phyloP scores from a whole-genome alignment of 179 eudicot species.

The Camellia oleifera region DNA sequence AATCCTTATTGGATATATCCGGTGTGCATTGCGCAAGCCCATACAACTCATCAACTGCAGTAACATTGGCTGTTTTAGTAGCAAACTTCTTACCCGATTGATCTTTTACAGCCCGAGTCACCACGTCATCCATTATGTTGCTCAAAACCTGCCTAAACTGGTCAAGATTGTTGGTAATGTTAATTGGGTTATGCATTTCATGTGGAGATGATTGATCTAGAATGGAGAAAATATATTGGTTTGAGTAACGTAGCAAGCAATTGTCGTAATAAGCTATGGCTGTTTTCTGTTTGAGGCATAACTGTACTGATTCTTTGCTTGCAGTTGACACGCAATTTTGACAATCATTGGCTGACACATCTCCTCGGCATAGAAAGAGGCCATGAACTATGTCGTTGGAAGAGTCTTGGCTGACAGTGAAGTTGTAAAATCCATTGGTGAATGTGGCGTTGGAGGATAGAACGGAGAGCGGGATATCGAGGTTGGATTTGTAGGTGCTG shows the following conservation, averaged over 20 bases:
- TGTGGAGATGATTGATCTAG: not conserved
- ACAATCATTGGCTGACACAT: slow-evolving; percentile 1
- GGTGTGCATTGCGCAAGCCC: slow-evolving; percentile 53
- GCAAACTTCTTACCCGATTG: slow-evolving; percentile 29
- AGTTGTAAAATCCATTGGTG: no score
- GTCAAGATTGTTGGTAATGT: not conserved
- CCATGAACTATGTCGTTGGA: slow-evolving; percentile 22
- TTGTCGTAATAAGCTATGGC: no score
- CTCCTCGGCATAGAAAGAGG: slow-evolving; percentile 36
- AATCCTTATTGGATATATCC: slow-evolving; percentile 26
- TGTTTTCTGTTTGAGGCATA: no score
- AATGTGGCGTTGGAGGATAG: no score
- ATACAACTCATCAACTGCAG: slow-evolving; percentile 20
- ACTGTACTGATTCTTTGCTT: no score
- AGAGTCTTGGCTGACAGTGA: not conserved
- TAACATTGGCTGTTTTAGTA: not conserved
- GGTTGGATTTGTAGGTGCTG: no score
- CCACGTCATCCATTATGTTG: no score
- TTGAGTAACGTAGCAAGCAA: no score
- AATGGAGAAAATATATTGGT: no score
- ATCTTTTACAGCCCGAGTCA: slow-evolving; percentile 15
- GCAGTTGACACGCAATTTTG: no score
- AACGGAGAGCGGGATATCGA: no score
- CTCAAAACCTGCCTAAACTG: not conserved
- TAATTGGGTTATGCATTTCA: not conserved